phyloP scores from a whole-genome alignment of 371 early-diverging fungal genomes.

The Rhizomucor miehei region DNA sequence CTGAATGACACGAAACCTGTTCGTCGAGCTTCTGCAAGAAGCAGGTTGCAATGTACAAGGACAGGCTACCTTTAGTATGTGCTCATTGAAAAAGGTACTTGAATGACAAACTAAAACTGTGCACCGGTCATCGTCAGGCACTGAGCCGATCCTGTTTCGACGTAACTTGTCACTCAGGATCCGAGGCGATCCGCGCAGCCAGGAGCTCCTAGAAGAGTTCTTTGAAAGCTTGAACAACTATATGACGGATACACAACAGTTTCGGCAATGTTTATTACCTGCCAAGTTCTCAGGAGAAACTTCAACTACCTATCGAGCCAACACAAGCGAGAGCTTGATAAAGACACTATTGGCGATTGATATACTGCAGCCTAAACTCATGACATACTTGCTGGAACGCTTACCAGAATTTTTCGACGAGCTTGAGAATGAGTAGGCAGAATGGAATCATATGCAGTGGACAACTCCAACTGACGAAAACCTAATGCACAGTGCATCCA shows the following conservation, averaged over 20 bases:
- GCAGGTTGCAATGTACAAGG: slow-evolving; percentile 11
- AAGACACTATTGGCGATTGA: slow-evolving; percentile 64
- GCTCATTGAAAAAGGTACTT: not conserved
- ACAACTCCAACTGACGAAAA: not conserved
- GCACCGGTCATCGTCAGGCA: slow-evolving; percentile 4
- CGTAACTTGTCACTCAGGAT: slow-evolving; percentile 29
- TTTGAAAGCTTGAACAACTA: slow-evolving; percentile 23
- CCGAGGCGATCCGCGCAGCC: slow-evolving; percentile 17
- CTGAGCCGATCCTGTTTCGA: slow-evolving; percentile 30
- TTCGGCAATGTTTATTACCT: slow-evolving; percentile 38
- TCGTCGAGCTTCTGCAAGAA: slow-evolving; percentile 12
- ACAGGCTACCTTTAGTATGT: slow-evolving; percentile 15
- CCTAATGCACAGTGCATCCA: slow-evolving; percentile 25
- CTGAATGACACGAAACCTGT: slow-evolving; percentile 6
- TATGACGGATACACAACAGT: slow-evolving; percentile 18
- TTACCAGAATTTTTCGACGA: slow-evolving; percentile 65
- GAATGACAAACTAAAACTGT: not conserved
- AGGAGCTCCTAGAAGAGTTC: slow-evolving; percentile 18
- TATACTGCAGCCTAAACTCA: slow-evolving; percentile 55
- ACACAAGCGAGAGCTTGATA: slow-evolving; percentile 55
- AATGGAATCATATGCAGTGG: not conserved
- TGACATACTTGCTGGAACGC: slow-evolving; percentile 62
- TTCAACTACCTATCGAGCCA: not conserved
- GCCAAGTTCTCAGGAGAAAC: slow-evolving; percentile 14
- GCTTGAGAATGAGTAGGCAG: slow-evolving; percentile 44